Percentiles rank a stretch among this genome's conserved stretches.
These are phyloP conservation scores for Solanum lycopersicoides DNA, from an alignment of 257 asterid genomes.

Conservation along the genomic window DNA sequence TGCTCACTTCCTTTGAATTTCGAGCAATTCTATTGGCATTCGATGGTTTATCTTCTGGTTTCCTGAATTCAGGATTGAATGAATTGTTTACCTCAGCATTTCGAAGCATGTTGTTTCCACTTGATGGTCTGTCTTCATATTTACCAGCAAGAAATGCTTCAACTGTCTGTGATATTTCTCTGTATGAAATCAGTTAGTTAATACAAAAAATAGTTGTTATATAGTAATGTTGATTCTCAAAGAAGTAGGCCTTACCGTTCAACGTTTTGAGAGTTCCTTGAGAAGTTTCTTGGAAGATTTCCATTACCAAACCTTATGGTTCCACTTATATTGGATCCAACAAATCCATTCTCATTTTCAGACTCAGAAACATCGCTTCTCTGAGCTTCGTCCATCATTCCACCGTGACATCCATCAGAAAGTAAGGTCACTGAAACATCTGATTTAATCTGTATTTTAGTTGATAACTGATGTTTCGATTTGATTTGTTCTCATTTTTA, in stretches of 20 bases:
- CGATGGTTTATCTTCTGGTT: neutral
- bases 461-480: constrained; percentile 38
- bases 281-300: constrained; percentile 35
- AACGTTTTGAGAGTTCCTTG: constrained; percentile 64
- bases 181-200: constrained; percentile 11
- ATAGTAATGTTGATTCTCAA: neutral
- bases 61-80: constrained; percentile 20
- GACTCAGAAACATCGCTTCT: constrained; percentile 37
- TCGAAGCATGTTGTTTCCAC: constrained; percentile 10
- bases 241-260: constrained; percentile 47
- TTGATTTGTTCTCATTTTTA: constrained; percentile 47
- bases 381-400: constrained; percentile 29
- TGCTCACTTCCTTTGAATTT: constrained; percentile 20
- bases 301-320: constrained; percentile 37
- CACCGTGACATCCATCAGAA: constrained; percentile 20
- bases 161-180: constrained; percentile 32
- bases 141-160: constrained; percentile 29
- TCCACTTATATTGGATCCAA: constrained; percentile 20
- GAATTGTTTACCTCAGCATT: constrained; percentile 34
- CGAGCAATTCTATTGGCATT: neutral
- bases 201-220: neutral
- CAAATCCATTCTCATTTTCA: constrained; percentile 35
- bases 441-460: constrained; percentile 33
- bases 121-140: constrained; percentile 32
- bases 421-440: constrained; percentile 27